These are phyloP conservation scores for Wallacemonas sp. DNA, from an alignment of 208 protist species.

Conservation along the genomic window DNA sequence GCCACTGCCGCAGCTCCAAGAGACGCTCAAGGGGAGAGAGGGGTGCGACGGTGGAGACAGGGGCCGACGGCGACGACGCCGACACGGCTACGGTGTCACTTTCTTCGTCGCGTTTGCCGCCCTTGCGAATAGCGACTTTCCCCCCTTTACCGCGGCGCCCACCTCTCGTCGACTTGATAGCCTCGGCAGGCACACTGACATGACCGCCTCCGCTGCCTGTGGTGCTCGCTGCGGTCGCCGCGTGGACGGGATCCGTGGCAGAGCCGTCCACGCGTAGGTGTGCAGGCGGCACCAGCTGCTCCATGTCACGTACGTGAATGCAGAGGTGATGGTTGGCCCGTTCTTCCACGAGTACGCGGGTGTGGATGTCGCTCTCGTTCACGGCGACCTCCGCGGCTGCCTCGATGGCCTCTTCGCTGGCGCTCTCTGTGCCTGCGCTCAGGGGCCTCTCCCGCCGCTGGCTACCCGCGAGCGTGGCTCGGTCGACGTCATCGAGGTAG, in stretches of 20 bases:
- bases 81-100: background rate
- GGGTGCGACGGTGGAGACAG: background rate
- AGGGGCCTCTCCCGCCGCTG: no score
- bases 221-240: background rate
- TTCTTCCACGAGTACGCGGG: slow-evolving; percentile 69
- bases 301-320: slow-evolving; percentile 84
- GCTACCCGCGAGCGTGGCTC: slow-evolving; percentile 16
- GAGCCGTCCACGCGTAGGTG: slow-evolving; percentile 30
- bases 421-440: background rate
- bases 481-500: slow-evolving; percentile 64
- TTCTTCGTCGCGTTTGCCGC: background rate
- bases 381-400: slow-evolving; percentile 7
- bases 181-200: background rate
- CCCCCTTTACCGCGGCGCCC: background rate
- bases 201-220: no score
- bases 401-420: background rate
- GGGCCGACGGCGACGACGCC: background rate
- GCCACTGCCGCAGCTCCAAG: slow-evolving; percentile 62
- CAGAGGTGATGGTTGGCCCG: slow-evolving; percentile 58
- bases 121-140: background rate
- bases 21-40: slow-evolving; percentile 51
- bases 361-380: slow-evolving; percentile 28
- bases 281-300: slow-evolving; percentile 66
- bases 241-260: background rate
- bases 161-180: background rate